These are phyloP conservation scores for Ampelocalamus luodianensis DNA, from an alignment of 176 grass and related monocot genomes.

Conservation along the genomic window DNA sequence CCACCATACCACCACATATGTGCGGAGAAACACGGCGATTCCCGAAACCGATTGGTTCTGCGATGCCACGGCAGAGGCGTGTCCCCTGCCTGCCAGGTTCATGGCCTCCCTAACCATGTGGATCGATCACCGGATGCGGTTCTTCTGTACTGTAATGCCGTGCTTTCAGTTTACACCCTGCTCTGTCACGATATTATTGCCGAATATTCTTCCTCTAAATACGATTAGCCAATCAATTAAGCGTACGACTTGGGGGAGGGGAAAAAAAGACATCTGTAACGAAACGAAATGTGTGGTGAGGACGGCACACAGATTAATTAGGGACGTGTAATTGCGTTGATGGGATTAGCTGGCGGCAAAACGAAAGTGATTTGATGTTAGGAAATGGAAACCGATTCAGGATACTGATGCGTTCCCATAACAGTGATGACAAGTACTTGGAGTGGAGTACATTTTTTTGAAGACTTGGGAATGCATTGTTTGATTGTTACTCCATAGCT, in stretches of 20 bases:
- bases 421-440: background rate
- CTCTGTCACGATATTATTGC: conserved; percentile 17
- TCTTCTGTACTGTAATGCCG: background rate
- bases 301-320: background rate
- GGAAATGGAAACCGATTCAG: background rate
- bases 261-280: too few relatives aligned
- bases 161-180: background rate
- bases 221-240: background rate
- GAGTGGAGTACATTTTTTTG: background rate
- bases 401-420: background rate
- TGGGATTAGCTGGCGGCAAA: conserved; percentile 13
- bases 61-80: background rate
- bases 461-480: background rate
- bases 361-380: conserved; percentile 1
- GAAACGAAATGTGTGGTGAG: background rate
- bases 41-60: background rate
- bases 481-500: background rate
- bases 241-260: background rate
- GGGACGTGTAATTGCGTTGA: background rate
- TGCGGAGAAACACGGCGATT: background rate
- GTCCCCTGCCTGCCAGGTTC: background rate
- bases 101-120: background rate
- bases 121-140: background rate
- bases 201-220: background rate
- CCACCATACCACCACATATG: background rate